Conservation (phyloP, 345 rosid genomes). For the Linum usitatissimum region DNA sequence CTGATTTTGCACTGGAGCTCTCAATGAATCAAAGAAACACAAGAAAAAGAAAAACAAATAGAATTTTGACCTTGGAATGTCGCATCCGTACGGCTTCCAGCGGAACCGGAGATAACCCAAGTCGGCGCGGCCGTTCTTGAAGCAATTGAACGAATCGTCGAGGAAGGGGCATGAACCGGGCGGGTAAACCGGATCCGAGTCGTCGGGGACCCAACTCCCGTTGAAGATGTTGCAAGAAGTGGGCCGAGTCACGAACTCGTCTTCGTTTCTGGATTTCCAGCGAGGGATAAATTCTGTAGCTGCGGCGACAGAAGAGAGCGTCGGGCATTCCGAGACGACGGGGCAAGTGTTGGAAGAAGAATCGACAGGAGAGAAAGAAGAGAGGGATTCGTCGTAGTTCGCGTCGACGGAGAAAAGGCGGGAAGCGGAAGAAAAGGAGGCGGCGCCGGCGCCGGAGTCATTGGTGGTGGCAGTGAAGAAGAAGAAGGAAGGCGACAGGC, state of each 20-base stretch:
- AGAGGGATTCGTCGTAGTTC: slow-evolving; percentile 20
- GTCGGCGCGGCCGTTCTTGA: slow-evolving; percentile 49
- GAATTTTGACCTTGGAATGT: slow-evolving; percentile 38
- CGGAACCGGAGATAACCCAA: slow-evolving; percentile 30
- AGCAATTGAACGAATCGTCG: slow-evolving; percentile 48
- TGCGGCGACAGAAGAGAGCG: slow-evolving; percentile 28
- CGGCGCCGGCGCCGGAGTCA: slow-evolving; percentile 18
- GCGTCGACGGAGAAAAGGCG: slow-evolving; percentile 37
- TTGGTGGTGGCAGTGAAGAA: slow-evolving; percentile 19
- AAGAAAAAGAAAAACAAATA: not conserved
- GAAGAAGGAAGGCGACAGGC: slow-evolving; percentile 38
- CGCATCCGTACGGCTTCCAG: slow-evolving; percentile 49
- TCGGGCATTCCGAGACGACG: slow-evolving; percentile 33
- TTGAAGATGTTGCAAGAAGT: slow-evolving; percentile 54
- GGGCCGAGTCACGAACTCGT: slow-evolving; percentile 11
- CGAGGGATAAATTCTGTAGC: slow-evolving; percentile 13
- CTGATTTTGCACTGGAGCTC: not conserved
- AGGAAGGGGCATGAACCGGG: slow-evolving; percentile 54
- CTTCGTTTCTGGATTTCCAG: slow-evolving; percentile 19
- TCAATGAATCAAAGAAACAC: not conserved
- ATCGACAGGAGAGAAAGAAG: slow-evolving; percentile 34
- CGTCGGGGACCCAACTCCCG: slow-evolving; percentile 50
- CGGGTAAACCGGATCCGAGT: slow-evolving; percentile 34
- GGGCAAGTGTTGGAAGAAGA: slow-evolving; percentile 30
- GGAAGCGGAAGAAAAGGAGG: slow-evolving; percentile 32